These are phyloP conservation scores for Limonium bicolor DNA, from an alignment of 148 eudicot genomes.

Conservation along the genomic window DNA sequence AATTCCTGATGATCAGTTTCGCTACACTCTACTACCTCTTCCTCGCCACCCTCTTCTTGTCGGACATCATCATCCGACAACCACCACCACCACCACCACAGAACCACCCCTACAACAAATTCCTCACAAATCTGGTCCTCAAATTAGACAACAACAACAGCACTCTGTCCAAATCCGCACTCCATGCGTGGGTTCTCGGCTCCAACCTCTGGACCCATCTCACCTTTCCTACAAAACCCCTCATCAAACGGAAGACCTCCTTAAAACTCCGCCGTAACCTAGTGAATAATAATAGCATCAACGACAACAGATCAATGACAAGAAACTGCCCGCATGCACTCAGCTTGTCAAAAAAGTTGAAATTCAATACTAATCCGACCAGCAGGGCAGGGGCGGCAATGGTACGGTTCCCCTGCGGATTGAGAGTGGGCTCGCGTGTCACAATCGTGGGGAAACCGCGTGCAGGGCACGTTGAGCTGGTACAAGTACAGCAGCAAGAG, in stretches of 20 bases:
- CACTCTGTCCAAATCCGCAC: conserved; percentile 24
- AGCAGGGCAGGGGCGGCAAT: no score
- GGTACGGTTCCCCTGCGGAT: conserved; percentile 70
- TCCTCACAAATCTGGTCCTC: conserved; percentile 16
- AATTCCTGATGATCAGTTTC: no score
- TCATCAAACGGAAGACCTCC: conserved; percentile 4
- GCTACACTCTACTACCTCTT: not conserved
- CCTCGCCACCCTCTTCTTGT: no score
- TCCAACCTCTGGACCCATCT: conserved; percentile 27
- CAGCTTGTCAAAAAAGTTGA: no score
- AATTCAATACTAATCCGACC: no score
- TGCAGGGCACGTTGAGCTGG: conserved; percentile 45
- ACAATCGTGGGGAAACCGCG: conserved; percentile 67
- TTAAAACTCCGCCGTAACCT: conserved; percentile 26
- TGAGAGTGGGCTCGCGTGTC: conserved; percentile 69
- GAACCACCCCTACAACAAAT: not conserved
- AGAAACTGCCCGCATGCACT: no score
- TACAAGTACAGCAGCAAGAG: conserved; percentile 48
- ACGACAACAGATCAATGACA: no score
- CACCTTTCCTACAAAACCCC: conserved; percentile 7
- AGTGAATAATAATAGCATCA: no score
- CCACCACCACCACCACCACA: no score
- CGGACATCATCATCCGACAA: no score
- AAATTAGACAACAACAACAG: conserved; percentile 4
- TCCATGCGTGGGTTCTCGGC: conserved; percentile 40